Evolutionary conservation across 495 filamentous ascomycete species (phyloP).

Genomic region (Bombardia bombarda): DNA sequence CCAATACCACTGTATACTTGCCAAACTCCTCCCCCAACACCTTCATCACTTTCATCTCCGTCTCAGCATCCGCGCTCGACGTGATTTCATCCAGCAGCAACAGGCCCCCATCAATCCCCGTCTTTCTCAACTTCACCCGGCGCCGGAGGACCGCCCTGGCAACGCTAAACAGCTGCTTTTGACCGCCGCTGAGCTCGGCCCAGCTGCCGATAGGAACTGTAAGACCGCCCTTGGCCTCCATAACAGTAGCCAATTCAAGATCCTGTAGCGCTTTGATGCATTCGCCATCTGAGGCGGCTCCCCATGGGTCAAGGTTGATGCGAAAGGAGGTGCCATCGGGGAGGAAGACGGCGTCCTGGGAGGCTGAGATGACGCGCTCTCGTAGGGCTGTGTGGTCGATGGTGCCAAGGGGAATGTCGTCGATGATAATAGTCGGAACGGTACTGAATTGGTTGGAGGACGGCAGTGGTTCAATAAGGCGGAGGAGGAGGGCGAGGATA

Average conservation of each 20-base stretch:
- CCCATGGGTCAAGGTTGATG: conserved; percentile 37
- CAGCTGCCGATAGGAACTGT: conserved; percentile 42
- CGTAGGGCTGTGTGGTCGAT: conserved; percentile 13
- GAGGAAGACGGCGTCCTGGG: conserved; percentile 54
- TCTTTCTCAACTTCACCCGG: conserved; percentile 10
- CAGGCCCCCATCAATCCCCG: conserved; percentile 18
- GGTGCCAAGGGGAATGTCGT: conserved; percentile 9
- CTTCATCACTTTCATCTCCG: conserved; percentile 35
- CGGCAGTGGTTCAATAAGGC: conserved; percentile 71
- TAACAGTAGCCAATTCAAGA: conserved; percentile 40
- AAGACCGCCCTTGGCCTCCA: conserved; percentile 45
- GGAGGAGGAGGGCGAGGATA: conserved; percentile 75
- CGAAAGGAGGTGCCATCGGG: conserved; percentile 33
- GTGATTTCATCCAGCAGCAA: conserved; percentile 34
- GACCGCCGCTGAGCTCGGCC: conserved; percentile 49
- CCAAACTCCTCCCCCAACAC: conserved; percentile 36
- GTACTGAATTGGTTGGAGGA: too few species aligned
- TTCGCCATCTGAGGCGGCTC: conserved; percentile 23
- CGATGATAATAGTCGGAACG: conserved; percentile 21
- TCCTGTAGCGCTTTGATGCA: conserved; percentile 39
- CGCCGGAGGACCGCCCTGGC: conserved; percentile 49
- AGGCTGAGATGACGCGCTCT: conserved; percentile 20
- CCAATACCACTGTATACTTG: conserved; percentile 38
- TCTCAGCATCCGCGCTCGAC: conserved; percentile 37
- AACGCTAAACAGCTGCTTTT: conserved; percentile 59